phyloP scores from a whole-genome alignment of 805 yeast species.

The Sugiyamaella chiloensis region DNA sequence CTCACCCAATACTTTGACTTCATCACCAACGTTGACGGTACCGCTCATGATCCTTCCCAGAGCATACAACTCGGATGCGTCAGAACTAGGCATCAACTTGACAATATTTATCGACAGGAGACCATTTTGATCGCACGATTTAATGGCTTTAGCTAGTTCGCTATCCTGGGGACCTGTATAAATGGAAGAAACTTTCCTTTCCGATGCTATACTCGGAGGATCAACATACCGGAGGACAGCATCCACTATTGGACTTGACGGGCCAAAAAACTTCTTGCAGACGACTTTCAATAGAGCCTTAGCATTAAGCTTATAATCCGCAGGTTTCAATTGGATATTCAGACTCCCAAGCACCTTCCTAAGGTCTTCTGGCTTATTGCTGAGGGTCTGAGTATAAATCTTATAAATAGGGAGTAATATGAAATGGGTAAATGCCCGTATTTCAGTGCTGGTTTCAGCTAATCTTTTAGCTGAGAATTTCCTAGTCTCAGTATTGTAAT shows the following conservation, averaged over 20 bases:
- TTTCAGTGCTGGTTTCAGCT: constrained; percentile 20
- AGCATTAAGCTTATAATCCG: constrained; percentile 47
- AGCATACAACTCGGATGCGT: constrained; percentile 52
- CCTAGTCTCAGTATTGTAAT: constrained; percentile 43
- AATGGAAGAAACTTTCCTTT: constrained; percentile 24
- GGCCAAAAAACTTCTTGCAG: constrained; percentile 52
- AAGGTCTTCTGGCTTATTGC: constrained; percentile 47
- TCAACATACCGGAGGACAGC: constrained; percentile 37
- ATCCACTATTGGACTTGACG: constrained; percentile 52
- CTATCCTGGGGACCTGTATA: constrained; percentile 34
- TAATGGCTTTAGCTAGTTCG: constrained; percentile 26
- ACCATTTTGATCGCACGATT: constrained; percentile 38
- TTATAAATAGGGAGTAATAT: constrained; percentile 81
- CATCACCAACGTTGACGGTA: constrained; percentile 44
- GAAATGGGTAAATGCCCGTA: constrained; percentile 55
- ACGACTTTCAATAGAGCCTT: constrained; percentile 55
- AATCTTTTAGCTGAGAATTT: constrained; percentile 41
- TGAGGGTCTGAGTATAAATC: constrained; percentile 56
- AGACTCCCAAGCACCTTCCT: constrained; percentile 44
- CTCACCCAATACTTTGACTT: constrained; percentile 57
- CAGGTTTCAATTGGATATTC: constrained; percentile 41
- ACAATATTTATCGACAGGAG: constrained; percentile 52
- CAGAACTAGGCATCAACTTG: constrained; percentile 55
- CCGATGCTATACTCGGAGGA: constrained; percentile 39
- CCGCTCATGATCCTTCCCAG: constrained; percentile 66